phyloP scores from a whole-genome alignment of 2,329 filamentous ascomycete species.

The Thielaviopsis populi region DNA sequence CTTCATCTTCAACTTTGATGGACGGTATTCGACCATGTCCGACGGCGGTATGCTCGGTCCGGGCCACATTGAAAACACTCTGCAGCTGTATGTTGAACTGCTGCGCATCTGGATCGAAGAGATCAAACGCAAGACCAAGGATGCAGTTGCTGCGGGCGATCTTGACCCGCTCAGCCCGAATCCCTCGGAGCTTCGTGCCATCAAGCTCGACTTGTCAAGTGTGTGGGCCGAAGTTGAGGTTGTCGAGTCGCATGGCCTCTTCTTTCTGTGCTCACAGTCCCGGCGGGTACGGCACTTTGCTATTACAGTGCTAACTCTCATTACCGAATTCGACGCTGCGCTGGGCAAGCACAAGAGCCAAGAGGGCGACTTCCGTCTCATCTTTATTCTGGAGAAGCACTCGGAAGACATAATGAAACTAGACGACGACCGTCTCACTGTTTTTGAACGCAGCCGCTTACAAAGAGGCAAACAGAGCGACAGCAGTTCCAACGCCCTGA shows the following conservation, averaged over 20 bases:
- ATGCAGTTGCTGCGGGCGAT: slow-evolving; percentile 48
- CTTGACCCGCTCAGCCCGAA: slow-evolving; percentile 21
- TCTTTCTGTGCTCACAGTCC: slow-evolving; percentile 94
- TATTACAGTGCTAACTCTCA: slow-evolving; percentile 78
- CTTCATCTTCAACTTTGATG: slow-evolving; percentile 98
- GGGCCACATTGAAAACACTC: slow-evolving; percentile 84
- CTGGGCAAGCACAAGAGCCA: slow-evolving; percentile 45
- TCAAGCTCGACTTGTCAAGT: slow-evolving; percentile 71
- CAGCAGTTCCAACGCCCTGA: slow-evolving; percentile 69
- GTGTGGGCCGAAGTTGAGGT: slow-evolving; percentile 91
- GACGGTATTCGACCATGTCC: slow-evolving; percentile 92
- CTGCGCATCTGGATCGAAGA: slow-evolving; percentile 97
- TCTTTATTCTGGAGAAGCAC: slow-evolving; percentile 82
- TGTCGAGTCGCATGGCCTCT: slow-evolving; percentile 88
- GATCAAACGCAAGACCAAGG: slow-evolving; percentile 71
- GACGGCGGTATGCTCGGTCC: slow-evolving; percentile 92
- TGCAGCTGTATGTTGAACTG: slow-evolving; percentile 84
- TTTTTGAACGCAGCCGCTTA: slow-evolving; percentile 81
- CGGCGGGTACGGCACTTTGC: slow-evolving; percentile 77
- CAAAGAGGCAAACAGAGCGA: slow-evolving; percentile 79
- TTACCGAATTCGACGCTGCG: slow-evolving; percentile 84
- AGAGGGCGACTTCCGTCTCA: slow-evolving; percentile 54
- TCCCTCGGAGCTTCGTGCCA: slow-evolving; percentile 49
- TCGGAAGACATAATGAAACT: slow-evolving; percentile 80
- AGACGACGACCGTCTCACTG: slow-evolving; percentile 77